Conservation (phyloP, 2,329 filamentous ascomycete genomes). For the Anthostomella pinea region DNA sequence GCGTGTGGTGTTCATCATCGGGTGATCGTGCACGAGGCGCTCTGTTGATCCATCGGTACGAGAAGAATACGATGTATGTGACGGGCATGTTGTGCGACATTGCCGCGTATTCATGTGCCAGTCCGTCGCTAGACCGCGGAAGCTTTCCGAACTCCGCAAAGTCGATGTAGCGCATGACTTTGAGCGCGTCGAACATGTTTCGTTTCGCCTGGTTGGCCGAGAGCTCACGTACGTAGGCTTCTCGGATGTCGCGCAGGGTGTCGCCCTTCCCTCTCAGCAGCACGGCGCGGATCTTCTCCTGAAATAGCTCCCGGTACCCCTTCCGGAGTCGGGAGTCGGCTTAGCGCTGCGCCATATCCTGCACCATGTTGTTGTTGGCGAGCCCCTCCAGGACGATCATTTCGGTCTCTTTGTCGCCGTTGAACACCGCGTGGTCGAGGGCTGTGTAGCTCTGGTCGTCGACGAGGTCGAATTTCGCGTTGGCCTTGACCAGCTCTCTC, state of each 20-base stretch:
- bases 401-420: conserved; percentile 24
- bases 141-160: conserved; percentile 26
- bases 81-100: conserved; percentile 2
- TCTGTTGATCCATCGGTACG: conserved; percentile 33
- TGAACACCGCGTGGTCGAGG: conserved; percentile 37
- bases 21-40: conserved; percentile 16
- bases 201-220: conserved; percentile 21
- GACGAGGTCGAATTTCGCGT: conserved; percentile 30
- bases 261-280: conserved; percentile 22
- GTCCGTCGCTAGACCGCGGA: conserved; percentile 23
- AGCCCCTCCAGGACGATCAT: conserved; percentile 29
- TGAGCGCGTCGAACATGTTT: conserved; percentile 27
- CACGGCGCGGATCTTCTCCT: conserved; percentile 35
- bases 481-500: conserved; percentile 29
- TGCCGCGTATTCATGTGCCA: conserved; percentile 5
- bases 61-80: conserved; percentile 34
- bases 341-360: conserved; percentile 8
- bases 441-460: conserved; percentile 37
- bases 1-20: conserved; percentile 31
- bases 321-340: conserved; percentile 32
- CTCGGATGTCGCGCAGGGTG: conserved; percentile 20
- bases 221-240: conserved; percentile 22
- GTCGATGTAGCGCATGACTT: conserved; percentile 28
- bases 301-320: conserved; percentile 35
- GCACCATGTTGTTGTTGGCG: conserved; percentile 3